Evolutionary conservation across 441 rosid species (phyloP).

Genomic region (Viola pubescens): DNA sequence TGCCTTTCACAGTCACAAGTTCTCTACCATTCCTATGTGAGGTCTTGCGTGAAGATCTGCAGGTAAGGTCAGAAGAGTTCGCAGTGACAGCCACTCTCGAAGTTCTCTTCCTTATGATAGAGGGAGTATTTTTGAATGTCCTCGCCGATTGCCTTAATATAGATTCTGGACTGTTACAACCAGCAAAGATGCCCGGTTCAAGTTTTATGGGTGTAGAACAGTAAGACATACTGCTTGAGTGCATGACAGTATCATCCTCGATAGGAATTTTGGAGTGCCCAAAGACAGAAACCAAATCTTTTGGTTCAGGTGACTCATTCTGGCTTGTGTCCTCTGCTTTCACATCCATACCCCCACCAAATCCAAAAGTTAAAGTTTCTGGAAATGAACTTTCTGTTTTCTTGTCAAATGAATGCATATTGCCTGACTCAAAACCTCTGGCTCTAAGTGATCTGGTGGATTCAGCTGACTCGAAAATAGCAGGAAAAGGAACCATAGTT

Average conservation of each 20-base stretch:
- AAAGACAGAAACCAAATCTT: constrained; percentile 1
- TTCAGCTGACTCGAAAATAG: not conserved
- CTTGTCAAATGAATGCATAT: not conserved
- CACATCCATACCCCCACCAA: not conserved
- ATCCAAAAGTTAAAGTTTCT: not conserved
- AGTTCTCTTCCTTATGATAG: constrained; percentile 75
- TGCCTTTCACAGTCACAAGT: not conserved
- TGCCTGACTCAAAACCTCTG: not conserved
- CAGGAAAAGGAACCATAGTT: not conserved
- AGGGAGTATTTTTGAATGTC: constrained; percentile 74
- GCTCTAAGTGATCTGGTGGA: not conserved
- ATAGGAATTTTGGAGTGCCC: constrained; percentile 1
- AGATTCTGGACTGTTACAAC: constrained; percentile 55
- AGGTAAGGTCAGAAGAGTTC: not conserved
- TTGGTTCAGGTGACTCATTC: constrained; percentile 6
- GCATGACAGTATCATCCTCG: constrained; percentile 17
- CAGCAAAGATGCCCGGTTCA: constrained; percentile 12
- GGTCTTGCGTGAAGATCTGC: constrained; percentile 1
- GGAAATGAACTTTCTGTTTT: not conserved
- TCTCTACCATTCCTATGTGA: constrained; percentile 5
- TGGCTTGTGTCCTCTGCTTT: constrained; percentile 3
- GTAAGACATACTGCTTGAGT: constrained; percentile 33
- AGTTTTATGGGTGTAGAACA: constrained; percentile 20
- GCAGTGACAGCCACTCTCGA: constrained; percentile 9
- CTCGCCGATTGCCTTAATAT: constrained; percentile 66